Evolutionary conservation across 768 basidiomycete genomes (phyloP).

Genomic region (Leucocoprinus leucothites): DNA sequence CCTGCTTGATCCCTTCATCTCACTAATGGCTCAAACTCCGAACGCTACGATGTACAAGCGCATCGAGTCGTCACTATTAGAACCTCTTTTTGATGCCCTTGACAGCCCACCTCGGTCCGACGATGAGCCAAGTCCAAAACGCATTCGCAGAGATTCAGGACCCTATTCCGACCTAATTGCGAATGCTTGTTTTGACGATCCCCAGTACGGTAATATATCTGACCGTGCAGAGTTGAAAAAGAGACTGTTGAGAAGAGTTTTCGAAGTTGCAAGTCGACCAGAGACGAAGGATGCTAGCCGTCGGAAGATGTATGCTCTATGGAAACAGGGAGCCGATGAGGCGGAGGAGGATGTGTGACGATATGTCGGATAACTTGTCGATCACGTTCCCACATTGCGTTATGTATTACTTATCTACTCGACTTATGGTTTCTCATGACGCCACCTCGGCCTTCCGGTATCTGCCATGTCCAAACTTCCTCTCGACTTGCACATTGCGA

Average conservation of each 20-base stretch:
- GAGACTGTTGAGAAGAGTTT: conserved; percentile 59
- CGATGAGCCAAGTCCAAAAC: conserved; percentile 41
- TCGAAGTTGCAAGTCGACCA: conserved; percentile 69
- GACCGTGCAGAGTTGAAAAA: conserved; percentile 39
- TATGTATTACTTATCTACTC: background rate
- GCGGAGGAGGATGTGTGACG: conserved; percentile 22
- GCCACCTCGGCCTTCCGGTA: too few species aligned
- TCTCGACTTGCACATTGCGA: conserved; percentile 26
- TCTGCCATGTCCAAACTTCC: conserved; percentile 19
- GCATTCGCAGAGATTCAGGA: conserved; percentile 35
- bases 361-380: background rate
- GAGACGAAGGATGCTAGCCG: conserved; percentile 28
- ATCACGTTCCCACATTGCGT: conserved; percentile 7
- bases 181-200: conserved; percentile 50
- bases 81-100: conserved; percentile 64
- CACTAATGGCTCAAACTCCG: conserved; percentile 65
- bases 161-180: conserved; percentile 42
- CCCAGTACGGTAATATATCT: conserved; percentile 32
- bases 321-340: conserved; percentile 67
- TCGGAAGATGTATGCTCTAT: conserved; percentile 68
- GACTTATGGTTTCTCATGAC: background rate
- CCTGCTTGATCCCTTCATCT: conserved; percentile 62
- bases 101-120: conserved; percentile 28
- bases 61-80: conserved; percentile 62
- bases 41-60: conserved; percentile 69